Conservation (phyloP, 768 basidiomycete genomes). For the Obba rivulosa region DNA sequence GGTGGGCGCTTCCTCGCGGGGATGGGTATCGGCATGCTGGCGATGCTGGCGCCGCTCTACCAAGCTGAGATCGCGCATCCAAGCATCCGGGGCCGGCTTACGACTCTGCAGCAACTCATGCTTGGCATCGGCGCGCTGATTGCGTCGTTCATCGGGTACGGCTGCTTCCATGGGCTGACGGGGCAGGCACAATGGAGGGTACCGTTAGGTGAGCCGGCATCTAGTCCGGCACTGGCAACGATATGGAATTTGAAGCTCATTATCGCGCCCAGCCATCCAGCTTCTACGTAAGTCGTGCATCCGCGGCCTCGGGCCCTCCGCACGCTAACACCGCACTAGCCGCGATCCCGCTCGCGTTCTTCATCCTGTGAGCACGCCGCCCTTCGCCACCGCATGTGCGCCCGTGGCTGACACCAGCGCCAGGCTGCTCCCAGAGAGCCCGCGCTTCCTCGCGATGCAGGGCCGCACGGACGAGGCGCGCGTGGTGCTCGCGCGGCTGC, state of each 20-base stretch:
- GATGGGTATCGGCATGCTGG: conserved; percentile 38
- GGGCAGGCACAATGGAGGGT: conserved; percentile 44
- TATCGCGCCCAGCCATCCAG: conserved; percentile 9
- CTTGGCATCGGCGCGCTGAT: conserved; percentile 40
- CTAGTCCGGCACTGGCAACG: neutral
- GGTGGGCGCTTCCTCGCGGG: conserved; percentile 49
- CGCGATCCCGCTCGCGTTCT: conserved; percentile 22
- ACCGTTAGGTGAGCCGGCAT: conserved; percentile 34
- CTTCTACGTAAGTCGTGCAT: conserved; percentile 11
- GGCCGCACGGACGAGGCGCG: conserved; percentile 43
- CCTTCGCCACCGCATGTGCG: neutral
- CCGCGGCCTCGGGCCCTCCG: neutral
- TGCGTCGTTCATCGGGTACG: conserved; percentile 35
- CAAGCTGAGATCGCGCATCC: conserved; percentile 58
- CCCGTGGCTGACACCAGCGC: neutral
- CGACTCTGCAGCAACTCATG: conserved; percentile 52
- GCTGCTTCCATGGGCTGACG: conserved; percentile 14
- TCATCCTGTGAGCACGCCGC: conserved; percentile 37
- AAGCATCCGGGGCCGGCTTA: conserved; percentile 48
- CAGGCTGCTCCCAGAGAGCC: conserved; percentile 24
- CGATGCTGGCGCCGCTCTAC: conserved; percentile 47
- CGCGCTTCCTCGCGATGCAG: conserved; percentile 50
- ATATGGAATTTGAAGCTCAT: no score
- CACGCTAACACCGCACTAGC: conserved; percentile 2
- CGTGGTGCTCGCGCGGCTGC: conserved; percentile 40